These are phyloP conservation scores for Lachnellula hyalina DNA, from an alignment of 2,329 filamentous ascomycete species.

Conservation along the genomic window DNA sequence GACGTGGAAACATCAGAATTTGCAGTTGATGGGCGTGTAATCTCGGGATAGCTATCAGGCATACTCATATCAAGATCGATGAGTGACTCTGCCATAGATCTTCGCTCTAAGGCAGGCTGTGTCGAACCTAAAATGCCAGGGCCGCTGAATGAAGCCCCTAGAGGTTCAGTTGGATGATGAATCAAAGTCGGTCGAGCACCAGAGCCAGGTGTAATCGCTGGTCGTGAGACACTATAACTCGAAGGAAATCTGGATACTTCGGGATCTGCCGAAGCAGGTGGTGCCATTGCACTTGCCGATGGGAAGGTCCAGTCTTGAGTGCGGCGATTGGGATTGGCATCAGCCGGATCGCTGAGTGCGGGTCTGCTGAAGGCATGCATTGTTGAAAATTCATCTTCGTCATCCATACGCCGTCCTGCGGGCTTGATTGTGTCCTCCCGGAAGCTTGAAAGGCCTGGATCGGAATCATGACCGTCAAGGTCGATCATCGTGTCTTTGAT, in stretches of 20 bases:
- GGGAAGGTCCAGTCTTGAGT: constrained; percentile 57
- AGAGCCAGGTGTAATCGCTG: constrained; percentile 25
- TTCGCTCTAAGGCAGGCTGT: constrained; percentile 15
- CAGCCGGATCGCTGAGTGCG: constrained; percentile 53
- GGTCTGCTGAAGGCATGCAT: constrained; percentile 41
- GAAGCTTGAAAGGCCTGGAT: constrained; percentile 51
- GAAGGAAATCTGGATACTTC: constrained; percentile 46
- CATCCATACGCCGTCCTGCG: constrained; percentile 16
- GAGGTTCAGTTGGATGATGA: constrained; percentile 48
- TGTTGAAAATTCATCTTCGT: constrained; percentile 21
- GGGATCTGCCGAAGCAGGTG: constrained; percentile 48
- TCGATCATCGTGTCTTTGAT: constrained; percentile 62
- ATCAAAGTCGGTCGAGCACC: constrained; percentile 41
- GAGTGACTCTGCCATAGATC: constrained; percentile 31
- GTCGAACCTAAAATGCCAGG: constrained; percentile 7
- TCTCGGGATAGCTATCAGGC: constrained; percentile 37
- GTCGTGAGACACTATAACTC: constrained; percentile 30
- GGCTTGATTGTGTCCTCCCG: constrained; percentile 54
- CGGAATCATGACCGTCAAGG: constrained; percentile 54
- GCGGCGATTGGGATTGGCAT: constrained; percentile 45
- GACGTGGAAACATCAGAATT: constrained; percentile 35
- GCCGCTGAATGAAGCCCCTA: constrained; percentile 25
- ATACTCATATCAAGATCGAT: constrained; percentile 52
- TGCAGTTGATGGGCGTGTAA: constrained; percentile 27
- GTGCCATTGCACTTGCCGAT: constrained; percentile 36